Evolutionary conservation across 1,139 yeast species (phyloP).

Genomic region (Lodderomyces beijingensis): DNA sequence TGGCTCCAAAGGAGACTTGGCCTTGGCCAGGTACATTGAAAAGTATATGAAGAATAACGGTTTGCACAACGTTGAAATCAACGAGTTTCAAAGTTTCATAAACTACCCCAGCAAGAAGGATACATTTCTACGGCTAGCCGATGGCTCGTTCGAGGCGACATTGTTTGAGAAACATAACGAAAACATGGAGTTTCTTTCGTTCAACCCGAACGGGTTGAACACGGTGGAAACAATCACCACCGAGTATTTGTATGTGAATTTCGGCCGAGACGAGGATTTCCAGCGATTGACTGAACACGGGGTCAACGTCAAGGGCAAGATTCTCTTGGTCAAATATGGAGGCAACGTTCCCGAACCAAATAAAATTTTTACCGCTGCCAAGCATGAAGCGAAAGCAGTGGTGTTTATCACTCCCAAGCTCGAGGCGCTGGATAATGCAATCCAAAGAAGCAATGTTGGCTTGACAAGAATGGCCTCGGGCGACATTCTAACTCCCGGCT

Average conservation of each 20-base stretch:
- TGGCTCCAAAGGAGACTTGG: conserved; percentile 81
- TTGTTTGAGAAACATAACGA: conserved; percentile 31
- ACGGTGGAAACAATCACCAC: conserved; percentile 50
- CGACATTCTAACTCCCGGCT: conserved; percentile 76
- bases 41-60: conserved; percentile 56
- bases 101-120: conserved; percentile 46
- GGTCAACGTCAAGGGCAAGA: conserved; percentile 35
- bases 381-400: conserved; percentile 30
- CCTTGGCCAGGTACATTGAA: conserved; percentile 62
- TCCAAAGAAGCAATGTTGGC: conserved; percentile 65
- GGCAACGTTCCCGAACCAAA: conserved; percentile 37
- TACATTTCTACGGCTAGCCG: conserved; percentile 31
- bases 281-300: conserved; percentile 32
- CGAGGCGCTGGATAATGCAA: conserved; percentile 34
- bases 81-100: conserved; percentile 49
- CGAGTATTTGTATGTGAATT: conserved; percentile 51
- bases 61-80: conserved; percentile 45
- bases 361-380: conserved; percentile 31
- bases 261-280: conserved; percentile 61
- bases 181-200: conserved; percentile 43
- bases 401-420: conserved; percentile 31
- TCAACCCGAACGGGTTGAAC: conserved; percentile 60
- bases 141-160: conserved; percentile 35
- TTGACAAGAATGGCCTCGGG: conserved; percentile 68
- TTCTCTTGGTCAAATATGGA: conserved; percentile 64